Conservation (phyloP, 2,329 filamentous ascomycete species). For the Cladosporium cucumerinum region DNA sequence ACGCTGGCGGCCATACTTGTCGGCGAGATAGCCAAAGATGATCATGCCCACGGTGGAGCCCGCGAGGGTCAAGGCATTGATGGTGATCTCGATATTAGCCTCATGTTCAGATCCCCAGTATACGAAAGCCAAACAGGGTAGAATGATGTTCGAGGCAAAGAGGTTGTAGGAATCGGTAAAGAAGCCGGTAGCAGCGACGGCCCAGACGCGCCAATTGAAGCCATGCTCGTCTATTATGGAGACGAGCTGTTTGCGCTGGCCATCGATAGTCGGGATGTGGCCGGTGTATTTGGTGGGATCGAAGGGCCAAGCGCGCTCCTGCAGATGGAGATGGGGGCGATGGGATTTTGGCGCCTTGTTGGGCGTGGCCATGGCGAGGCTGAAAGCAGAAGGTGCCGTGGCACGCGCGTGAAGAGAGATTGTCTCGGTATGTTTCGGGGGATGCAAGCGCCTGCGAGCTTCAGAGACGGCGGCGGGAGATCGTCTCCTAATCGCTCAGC, state of each 20-base stretch:
- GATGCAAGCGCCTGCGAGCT: background rate
- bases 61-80: conserved; percentile 39
- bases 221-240: conserved; percentile 21
- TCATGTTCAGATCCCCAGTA: conserved; percentile 33
- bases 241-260: conserved; percentile 16
- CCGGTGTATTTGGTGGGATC: conserved; percentile 11
- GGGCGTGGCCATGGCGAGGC: conserved; percentile 2
- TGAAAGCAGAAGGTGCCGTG: conserved; percentile 1
- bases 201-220: conserved; percentile 31
- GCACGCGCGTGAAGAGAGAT: background rate
- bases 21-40: conserved; percentile 39
- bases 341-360: background rate
- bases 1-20: conserved; percentile 35
- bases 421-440: background rate
- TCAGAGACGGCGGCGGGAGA: conserved; percentile 8
- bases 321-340: conserved; percentile 10
- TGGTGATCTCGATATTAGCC: conserved; percentile 31
- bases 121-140: conserved; percentile 40
- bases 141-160: conserved; percentile 40
- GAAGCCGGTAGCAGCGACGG: conserved; percentile 41
- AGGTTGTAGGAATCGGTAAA: conserved; percentile 41
- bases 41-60: conserved; percentile 40
- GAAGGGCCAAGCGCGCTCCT: conserved; percentile 14
- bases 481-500: background rate
- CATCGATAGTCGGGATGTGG: conserved; percentile 15